Evolutionary conservation across 2,329 filamentous ascomycete genomes (phyloP), one percentile per base, ranked within the genome.

Genomic region (Diaporthe sp.): DNA sequence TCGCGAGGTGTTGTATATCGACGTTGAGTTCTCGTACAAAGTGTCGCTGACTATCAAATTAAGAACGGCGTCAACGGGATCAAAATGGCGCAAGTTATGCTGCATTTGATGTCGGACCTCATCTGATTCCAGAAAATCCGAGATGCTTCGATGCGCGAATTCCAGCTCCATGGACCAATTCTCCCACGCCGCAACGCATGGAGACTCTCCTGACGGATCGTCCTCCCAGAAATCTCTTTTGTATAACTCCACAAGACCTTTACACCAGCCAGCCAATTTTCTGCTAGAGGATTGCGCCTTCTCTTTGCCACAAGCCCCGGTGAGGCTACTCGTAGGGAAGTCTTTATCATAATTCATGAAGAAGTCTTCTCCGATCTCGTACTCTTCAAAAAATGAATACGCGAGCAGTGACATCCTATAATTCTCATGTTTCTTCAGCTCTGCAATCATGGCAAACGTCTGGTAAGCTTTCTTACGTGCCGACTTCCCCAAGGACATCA

Each of bases 381-480:
- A 71, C 22, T 58, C 38, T 22, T 58, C 54, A 5, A 71, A 47
- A 12, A 71, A 71, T 4, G 67, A 71, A 25, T 58, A 71, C 5
- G 67, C 67, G 40, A 71, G 67, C 15, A 71, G 67, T 25, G 67
- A 71, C 28, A 71, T 47, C 10, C 52, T 71, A 28, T 58, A 58
- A 25, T 58, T 13, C 4, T 5, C 58, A 8, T 58, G 17, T 6
- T 58, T 71, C 52, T 71, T 71, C 3, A 71, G 42, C 40, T 71
- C 67, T 5, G 7, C 25, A 13, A 71, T 25, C 67, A 71, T 71
- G 1, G 52, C 25, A 35, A 71, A 58, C 22, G 67, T 71, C 38
- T 71, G 67, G 38, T 58, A 71, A 10, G 67, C 67, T 47, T 45
- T 71, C 30, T 12, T 47, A 5, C 52, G 47, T 9, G 54, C 28